phyloP scores from a whole-genome alignment of 805 yeast species.

The Myxozyma lipomycoides region DNA sequence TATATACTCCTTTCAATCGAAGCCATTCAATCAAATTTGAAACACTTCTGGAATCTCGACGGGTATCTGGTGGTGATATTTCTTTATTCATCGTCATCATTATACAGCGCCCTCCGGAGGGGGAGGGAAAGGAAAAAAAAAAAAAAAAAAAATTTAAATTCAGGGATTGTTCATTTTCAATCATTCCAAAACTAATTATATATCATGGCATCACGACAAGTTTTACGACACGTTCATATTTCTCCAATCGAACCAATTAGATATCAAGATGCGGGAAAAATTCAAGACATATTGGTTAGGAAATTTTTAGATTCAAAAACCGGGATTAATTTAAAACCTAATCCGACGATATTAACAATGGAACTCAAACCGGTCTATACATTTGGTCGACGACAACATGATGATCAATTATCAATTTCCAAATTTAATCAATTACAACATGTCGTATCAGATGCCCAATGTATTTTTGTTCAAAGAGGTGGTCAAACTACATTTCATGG shows the following conservation, averaged over 20 bases:
- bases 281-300: slow-evolving; percentile 3
- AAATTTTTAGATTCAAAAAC: not conserved
- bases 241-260: not conserved
- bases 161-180: too few species aligned
- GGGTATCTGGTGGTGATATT: too few species aligned
- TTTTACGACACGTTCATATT: slow-evolving; percentile 1
- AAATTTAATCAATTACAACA: slow-evolving; percentile 22
- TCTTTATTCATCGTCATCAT: too few species aligned
- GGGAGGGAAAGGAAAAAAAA: too few species aligned
- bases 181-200: too few species aligned
- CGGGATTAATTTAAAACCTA: slow-evolving; percentile 37
- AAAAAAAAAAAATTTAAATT: too few species aligned
- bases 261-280: not conserved
- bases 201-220: too few species aligned
- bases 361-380: slow-evolving; percentile 86
- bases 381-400: slow-evolving; percentile 79
- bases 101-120: too few species aligned
- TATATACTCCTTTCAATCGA: slow-evolving; percentile 5
- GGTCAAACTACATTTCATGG: slow-evolving; percentile 98
- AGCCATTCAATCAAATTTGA: too few species aligned
- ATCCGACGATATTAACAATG: slow-evolving; percentile 71
- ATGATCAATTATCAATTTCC: slow-evolving; percentile 30
- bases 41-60: too few species aligned
- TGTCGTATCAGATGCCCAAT: slow-evolving; percentile 44
- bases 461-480: slow-evolving; percentile 80